Conservation (phyloP, 2,329 filamentous ascomycete species). For the Aspergillus sp. region DNA sequence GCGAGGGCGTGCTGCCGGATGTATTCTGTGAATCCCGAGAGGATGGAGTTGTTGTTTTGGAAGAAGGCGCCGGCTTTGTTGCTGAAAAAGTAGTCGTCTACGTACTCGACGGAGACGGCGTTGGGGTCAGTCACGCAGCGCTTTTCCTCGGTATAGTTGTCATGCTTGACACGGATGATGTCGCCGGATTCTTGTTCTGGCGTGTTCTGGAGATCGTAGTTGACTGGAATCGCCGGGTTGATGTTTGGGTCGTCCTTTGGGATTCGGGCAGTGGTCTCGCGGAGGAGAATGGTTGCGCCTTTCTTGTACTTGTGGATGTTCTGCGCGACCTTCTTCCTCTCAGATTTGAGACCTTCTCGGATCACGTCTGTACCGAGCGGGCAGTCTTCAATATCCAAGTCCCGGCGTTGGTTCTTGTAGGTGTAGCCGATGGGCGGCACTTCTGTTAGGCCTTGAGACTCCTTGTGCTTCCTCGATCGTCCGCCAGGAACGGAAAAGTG, state of each 20-base stretch:
- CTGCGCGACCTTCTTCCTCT: slow-evolving; percentile 74
- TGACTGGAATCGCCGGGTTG: slow-evolving; percentile 23
- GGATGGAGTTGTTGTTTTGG: slow-evolving; percentile 99
- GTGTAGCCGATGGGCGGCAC: slow-evolving; percentile 89
- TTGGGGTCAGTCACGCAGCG: slow-evolving; percentile 88
- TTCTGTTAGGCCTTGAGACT: slow-evolving; percentile 49
- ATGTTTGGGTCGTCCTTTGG: slow-evolving; percentile 29
- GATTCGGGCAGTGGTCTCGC: slow-evolving; percentile 77
- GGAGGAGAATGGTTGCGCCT: slow-evolving; percentile 85
- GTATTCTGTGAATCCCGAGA: slow-evolving; percentile 82
- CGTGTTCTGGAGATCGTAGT: slow-evolving; percentile 29
- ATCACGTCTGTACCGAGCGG: slow-evolving; percentile 91
- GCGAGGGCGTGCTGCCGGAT: slow-evolving; percentile 79
- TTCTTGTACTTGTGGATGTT: slow-evolving; percentile 74
- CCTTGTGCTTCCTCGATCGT: slow-evolving; percentile 53
- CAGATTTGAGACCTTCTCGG: slow-evolving; percentile 74
- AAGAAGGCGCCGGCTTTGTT: slow-evolving; percentile 96
- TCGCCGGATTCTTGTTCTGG: slow-evolving; percentile 45
- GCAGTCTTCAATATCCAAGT: slow-evolving; percentile 95
- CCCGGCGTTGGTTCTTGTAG: slow-evolving; percentile 76
- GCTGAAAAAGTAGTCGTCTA: slow-evolving; percentile 81
- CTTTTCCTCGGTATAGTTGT: slow-evolving; percentile 74
- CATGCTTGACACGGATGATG: slow-evolving; percentile 60
- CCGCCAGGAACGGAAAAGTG: slow-evolving; percentile 83
- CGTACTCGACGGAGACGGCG: slow-evolving; percentile 81